A percentile compares a stretch with the other conserved stretches of the same genome.
Conservation (phyloP, 805 yeast genomes). For the Candida sakaeoensis region DNA sequence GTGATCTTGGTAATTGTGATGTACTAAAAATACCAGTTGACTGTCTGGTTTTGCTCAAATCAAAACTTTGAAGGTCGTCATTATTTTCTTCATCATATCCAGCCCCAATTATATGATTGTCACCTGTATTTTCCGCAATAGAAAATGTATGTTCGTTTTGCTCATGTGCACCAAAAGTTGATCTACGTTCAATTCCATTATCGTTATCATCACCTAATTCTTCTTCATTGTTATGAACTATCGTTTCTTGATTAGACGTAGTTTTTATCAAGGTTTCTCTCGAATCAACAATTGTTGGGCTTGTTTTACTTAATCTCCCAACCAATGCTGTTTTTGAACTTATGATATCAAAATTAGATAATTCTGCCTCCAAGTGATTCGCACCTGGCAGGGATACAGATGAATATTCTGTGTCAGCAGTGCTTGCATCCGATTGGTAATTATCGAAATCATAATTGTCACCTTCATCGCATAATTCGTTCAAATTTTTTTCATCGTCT, state of each 20-base stretch:
- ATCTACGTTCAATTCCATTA: slow-evolving; percentile 3
- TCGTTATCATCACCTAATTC: no score
- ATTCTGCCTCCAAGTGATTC: slow-evolving; percentile 16
- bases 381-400: neutral
- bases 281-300: slow-evolving; percentile 26
- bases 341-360: slow-evolving; percentile 24
- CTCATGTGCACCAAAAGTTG: neutral
- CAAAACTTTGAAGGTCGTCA: neutral
- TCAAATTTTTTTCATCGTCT: slow-evolving; percentile 4
- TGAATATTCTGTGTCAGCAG: slow-evolving; percentile 12
- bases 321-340: slow-evolving; percentile 28
- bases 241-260: slow-evolving; percentile 1
- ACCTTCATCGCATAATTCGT: slow-evolving; percentile 5
- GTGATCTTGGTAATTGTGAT: slow-evolving; percentile 8
- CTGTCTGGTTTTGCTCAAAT: slow-evolving; percentile 17
- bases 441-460: slow-evolving; percentile 15
- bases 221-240: no score
- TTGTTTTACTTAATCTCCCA: slow-evolving; percentile 20
- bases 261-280: slow-evolving; percentile 22
- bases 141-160: slow-evolving; percentile 3
- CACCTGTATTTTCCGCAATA: slow-evolving; percentile 8
- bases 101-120: slow-evolving; percentile 1
- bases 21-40: slow-evolving; percentile 33
- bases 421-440: slow-evolving; percentile 19
- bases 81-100: slow-evolving; percentile 4